Percentiles rank a stretch among this genome's conserved stretches.
phyloP scores from a whole-genome alignment of 2,329 filamentous ascomycete species.

The Tolypocladium tropicale region DNA sequence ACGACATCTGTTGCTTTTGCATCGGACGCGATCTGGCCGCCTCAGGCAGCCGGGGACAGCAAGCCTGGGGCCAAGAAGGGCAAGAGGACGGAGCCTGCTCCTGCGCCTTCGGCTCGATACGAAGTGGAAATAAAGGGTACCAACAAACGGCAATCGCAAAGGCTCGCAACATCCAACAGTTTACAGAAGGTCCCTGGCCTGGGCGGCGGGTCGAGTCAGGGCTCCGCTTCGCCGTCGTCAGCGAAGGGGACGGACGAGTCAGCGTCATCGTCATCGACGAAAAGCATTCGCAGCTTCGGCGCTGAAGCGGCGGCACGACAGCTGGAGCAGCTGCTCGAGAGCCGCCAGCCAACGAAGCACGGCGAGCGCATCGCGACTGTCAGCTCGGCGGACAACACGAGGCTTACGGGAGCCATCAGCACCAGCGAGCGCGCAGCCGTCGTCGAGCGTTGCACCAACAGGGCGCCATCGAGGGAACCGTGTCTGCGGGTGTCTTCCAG shows the following conservation, averaged over 20 bases:
- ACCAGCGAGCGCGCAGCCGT: neutral
- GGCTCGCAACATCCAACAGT: neutral
- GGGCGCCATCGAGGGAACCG: conserved; percentile 3
- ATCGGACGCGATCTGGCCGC: neutral
- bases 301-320: neutral
- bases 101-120: neutral
- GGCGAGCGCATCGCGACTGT: neutral
- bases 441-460: neutral
- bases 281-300: neutral
- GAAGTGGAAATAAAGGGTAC: neutral
- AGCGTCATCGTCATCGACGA: neutral
- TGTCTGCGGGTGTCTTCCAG: conserved; percentile 4
- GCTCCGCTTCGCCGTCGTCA: neutral
- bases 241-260: neutral
- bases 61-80: neutral
- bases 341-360: neutral
- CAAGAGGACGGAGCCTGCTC: neutral
- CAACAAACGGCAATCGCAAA: neutral
- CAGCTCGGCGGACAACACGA: neutral
- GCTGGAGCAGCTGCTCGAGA: neutral
- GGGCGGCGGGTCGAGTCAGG: neutral
- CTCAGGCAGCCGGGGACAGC: neutral
- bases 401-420: neutral
- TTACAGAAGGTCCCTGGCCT: neutral
- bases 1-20: neutral